Evolutionary conservation across 2,329 filamentous ascomycete genomes (phyloP), one percentile per base, ranked within the genome.

Genomic region (Stemphylium vesicarium): DNA sequence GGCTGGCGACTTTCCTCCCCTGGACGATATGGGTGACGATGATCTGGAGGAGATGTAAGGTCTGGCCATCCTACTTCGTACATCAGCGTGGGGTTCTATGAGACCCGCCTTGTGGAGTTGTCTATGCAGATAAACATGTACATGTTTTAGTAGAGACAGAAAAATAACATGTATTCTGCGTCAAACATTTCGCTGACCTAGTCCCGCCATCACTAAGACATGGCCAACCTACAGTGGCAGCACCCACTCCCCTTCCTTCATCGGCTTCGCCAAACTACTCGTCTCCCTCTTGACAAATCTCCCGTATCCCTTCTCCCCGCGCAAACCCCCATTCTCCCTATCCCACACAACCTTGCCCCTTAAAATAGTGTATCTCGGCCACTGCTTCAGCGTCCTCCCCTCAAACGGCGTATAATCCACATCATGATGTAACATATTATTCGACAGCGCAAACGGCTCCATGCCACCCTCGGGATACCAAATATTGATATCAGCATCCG

Each of bases 1-100:
- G 75, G 82, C 87, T 37, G 91, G 91, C 16, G 87, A 93, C 62
- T 95, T 83, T 65, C 85, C 87, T 1, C 80, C 81, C 26, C 64
- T 80, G 11, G 70, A 73, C 37, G 70, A 73, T 37, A 60, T 85
- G 56, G 77, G 74, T 4, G 81, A 82, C 57, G 80, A 92, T 56
- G 85, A 93, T 71, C 85, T 93, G 69, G 79, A 91, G 62, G 90
- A 92, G 71, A 33, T 74, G 29, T 65, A 18, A 31, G 11, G 16
- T 39, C 11, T 2, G 5, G 24, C n/a, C 9, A 5, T 11, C 5
- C 9, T 31, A 44, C 39, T 7, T 15, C 24, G 29, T 10, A 24
- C 26, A 9, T 15, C 24, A 31, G 24, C 10, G 7, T 29, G 20
- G 16, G 24, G 24, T 8, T 31, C 16, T 11, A 29, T 29, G 26